Percentiles rank a stretch among this genome's conserved stretches.
Evolutionary conservation across 345 rosid species (phyloP).

Genomic region (Geranium brycei): DNA sequence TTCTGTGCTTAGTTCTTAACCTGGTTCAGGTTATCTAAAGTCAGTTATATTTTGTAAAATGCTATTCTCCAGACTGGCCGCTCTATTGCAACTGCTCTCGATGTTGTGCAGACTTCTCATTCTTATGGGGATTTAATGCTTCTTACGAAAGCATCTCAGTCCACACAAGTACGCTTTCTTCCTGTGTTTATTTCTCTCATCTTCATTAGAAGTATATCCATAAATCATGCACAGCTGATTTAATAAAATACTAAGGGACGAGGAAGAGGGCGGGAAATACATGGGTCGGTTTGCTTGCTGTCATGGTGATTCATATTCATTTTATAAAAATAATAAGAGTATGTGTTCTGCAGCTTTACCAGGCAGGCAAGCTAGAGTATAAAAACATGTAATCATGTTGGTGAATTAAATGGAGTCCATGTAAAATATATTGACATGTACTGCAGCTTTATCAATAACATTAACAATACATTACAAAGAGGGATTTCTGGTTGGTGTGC

Average conservation of each 20-base stretch:
- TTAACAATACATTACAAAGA: background rate
- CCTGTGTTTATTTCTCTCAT: too few relatives aligned
- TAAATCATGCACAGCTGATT: too few relatives aligned
- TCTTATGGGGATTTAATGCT: constrained; percentile 87
- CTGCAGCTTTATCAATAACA: background rate
- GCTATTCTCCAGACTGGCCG: constrained; percentile 47
- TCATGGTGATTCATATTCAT: too few relatives aligned
- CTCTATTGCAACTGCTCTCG: constrained; percentile 62
- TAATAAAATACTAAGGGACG: too few relatives aligned
- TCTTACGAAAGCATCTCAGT: constrained; percentile 48
- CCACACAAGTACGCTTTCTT: constrained; percentile 34
- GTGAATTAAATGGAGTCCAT: background rate
- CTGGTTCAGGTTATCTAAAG: background rate
- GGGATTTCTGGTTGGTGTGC: background rate
- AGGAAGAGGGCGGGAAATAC: too few relatives aligned
- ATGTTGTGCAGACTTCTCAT: constrained; percentile 77
- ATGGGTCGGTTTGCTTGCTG: too few relatives aligned
- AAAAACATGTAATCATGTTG: too few relatives aligned
- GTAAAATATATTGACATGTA: background rate
- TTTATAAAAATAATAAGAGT: too few relatives aligned
- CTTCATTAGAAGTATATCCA: too few relatives aligned
- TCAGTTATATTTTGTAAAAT: background rate
- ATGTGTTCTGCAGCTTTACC: too few relatives aligned
- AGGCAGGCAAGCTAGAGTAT: too few relatives aligned
- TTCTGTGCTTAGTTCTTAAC: too few relatives aligned